Evolutionary conservation across 2,329 filamentous ascomycete species (phyloP), one percentile per base, ranked within the genome.

Genomic region (Setomelanomma holmii): DNA sequence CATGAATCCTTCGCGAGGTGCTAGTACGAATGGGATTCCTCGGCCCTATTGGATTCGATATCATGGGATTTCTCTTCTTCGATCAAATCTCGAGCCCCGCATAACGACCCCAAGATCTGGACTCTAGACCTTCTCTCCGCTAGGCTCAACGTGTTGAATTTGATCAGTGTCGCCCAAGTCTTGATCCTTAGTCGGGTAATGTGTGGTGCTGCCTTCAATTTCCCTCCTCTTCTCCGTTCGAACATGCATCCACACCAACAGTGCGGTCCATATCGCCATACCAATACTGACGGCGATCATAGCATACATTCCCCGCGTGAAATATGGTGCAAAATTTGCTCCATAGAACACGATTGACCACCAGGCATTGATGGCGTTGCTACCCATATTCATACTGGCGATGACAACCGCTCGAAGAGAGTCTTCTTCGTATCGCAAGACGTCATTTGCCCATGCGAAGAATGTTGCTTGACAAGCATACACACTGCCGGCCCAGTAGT

Each of bases 371-470:
- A 90, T 78, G 0, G 85, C 84, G 63, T 87, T 89, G 63, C 80
- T 58, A 2, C 57, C 57, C 57, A 60, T 60, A 12, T 88, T 90
- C 88, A 91, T 91, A 11, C 85, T 84, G 0, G 87, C 88, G 30
- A 91, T 82, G 0, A 90, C 87, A 1, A 90, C 81, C 2, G 82
- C 85, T 4, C 88, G 79, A 59, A 87, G 82, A 40, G 86, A 80
- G 17, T 83, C 81, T 53, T 89, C 84, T 61, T 89, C 83, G 49
- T 83, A 82, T 6, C 85, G 80, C 76, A 89, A 83, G 2, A 85
- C 84, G 62, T 90, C 88, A 60, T 91, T 90, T 19, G 86, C 88
- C 88, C 88, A 90, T 0, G 88, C 88, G 60, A 91, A 90, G 61
- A 90, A 90, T 0, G 85, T 88, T 0, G 88, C 87, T 71, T 91